Base-by-base conservation (phyloP, 495 filamentous ascomycete genomes). In the Neurospora sp. region DNA sequence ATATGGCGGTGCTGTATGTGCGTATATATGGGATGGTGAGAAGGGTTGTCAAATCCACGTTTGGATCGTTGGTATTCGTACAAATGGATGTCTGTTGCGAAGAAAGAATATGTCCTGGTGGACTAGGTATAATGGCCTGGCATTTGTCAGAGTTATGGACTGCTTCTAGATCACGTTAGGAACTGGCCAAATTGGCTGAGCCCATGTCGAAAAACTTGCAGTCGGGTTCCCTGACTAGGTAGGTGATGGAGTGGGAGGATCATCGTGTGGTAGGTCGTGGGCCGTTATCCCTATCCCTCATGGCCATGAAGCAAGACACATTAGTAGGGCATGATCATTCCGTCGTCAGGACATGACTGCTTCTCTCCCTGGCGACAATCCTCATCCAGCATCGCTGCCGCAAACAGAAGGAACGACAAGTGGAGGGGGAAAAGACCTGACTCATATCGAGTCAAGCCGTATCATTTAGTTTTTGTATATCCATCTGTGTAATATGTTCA, bases 81-180 rank as follows among this genome's bases (percentile, higher is more conserved):
- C 18, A 10, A 0, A n/a, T 1, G 2, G 8, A 46, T n/a, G 1
- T 46, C 9, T 2, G 7, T 46, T 7, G 42, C 0, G 0, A n/a
- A 10, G 42, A n/a, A 4, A n/a, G 18, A 10, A 8, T n/a, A n/a
- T n/a, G 42, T 46, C 42, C 8, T 46, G 42, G 10, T 20, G 42
- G 18, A n/a, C 1, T 10, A 0, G 18, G 3, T n/a, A 1, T 9
- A 3, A 1, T 20, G 18, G 18, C 18, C 8, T 46, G 0, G 42
- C 0, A 1, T 20, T 20, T 20, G 1, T 4, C 18, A 4, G 42
- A 18, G 42, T 3, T 4, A 1, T 20, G 8, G 42, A 10, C 42
- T 46, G 18, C 18, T 46, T n/a, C 7, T 46, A 18, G 8, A 46
- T 20, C 0, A 46, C 1, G 3, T 20, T 0, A n/a, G 4, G 18